These are phyloP conservation scores for Hirschfeldia incana DNA, from an alignment of 345 rosid species.

Conservation along the genomic window DNA sequence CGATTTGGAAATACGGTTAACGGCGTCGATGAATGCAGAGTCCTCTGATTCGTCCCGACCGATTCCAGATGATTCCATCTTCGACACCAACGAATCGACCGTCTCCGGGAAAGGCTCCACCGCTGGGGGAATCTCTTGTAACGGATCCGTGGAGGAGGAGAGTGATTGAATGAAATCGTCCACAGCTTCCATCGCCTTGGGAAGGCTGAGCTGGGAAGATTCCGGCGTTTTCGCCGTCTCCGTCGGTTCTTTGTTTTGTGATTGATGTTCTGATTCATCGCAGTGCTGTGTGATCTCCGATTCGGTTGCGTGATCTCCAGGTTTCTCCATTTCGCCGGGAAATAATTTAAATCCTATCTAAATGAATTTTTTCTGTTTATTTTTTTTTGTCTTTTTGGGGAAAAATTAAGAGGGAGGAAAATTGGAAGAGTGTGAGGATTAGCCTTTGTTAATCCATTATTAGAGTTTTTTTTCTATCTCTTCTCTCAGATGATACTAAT, in stretches of 20 bases:
- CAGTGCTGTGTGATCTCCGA: neutral
- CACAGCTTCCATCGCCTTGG: slow-evolving; percentile 44
- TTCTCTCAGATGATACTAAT: slow-evolving; percentile 29
- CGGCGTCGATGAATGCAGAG: slow-evolving; percentile 41
- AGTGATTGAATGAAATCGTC: slow-evolving; percentile 42
- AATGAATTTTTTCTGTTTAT: neutral
- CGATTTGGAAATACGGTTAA: slow-evolving; percentile 46
- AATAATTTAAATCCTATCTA: slow-evolving; percentile 21
- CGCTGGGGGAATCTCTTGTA: slow-evolving; percentile 41
- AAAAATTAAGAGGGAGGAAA: neutral
- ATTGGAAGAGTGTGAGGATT: slow-evolving; percentile 28
- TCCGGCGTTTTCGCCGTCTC: neutral
- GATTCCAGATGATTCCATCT: slow-evolving; percentile 42
- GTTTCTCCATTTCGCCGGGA: slow-evolving; percentile 45
- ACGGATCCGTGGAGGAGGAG: neutral
- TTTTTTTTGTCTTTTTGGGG: neutral
- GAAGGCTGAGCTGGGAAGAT: slow-evolving; percentile 13
- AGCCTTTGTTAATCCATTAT: slow-evolving; percentile 30
- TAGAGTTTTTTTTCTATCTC: slow-evolving; percentile 11
- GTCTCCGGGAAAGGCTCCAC: slow-evolving; percentile 47
- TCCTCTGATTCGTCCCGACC: slow-evolving; percentile 49
- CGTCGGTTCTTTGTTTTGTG: neutral
- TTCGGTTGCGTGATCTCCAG: slow-evolving; percentile 32
- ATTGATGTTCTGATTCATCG: slow-evolving; percentile 22
- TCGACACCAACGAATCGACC: slow-evolving; percentile 50